Conservation (phyloP, 176 grass and related monocot genomes). For the Eragrostis nindensis region DNA sequence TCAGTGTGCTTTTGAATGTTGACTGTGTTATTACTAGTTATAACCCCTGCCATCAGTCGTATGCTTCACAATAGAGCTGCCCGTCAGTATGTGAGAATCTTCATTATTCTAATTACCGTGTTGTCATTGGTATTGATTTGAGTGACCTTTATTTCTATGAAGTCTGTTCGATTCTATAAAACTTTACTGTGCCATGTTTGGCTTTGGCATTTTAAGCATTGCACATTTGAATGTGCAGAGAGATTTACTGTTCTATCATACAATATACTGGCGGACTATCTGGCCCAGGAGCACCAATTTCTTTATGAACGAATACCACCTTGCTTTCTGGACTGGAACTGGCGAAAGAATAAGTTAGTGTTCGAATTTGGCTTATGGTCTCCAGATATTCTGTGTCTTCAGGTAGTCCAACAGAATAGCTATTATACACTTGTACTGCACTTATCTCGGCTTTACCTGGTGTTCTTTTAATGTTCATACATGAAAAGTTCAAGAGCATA, state of each 20-base stretch:
- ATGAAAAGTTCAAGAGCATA: neutral
- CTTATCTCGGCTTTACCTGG: slow-evolving; percentile 11
- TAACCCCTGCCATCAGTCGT: neutral
- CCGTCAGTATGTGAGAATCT: neutral
- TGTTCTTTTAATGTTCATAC: neutral
- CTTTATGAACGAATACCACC: slow-evolving; percentile 68
- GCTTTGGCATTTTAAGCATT: slow-evolving; percentile 28
- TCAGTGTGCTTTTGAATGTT: slow-evolving; percentile 21
- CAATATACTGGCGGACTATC: slow-evolving; percentile 97
- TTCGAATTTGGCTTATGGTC: slow-evolving; percentile 78
- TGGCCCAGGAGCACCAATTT: slow-evolving; percentile 68
- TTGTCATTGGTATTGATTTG: neutral
- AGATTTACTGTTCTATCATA: slow-evolving; percentile 89
- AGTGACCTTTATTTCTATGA: slow-evolving; percentile 10
- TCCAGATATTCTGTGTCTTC: slow-evolving; percentile 91
- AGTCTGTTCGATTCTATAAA: slow-evolving; percentile 9
- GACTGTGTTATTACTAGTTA: neutral
- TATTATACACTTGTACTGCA: neutral
- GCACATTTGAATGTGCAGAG: slow-evolving; percentile 57
- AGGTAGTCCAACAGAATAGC: slow-evolving; percentile 57
- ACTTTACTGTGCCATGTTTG: slow-evolving; percentile 26
- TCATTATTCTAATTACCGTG: slow-evolving; percentile 7
- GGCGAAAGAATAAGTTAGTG: slow-evolving; percentile 74
- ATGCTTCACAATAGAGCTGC: neutral
- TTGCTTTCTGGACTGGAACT: slow-evolving; percentile 71